Evolutionary conservation across 2,329 filamentous ascomycete genomes (phyloP), one percentile per base, ranked within the genome.

Genomic region (Zelopaecilomyces penicillatus): DNA sequence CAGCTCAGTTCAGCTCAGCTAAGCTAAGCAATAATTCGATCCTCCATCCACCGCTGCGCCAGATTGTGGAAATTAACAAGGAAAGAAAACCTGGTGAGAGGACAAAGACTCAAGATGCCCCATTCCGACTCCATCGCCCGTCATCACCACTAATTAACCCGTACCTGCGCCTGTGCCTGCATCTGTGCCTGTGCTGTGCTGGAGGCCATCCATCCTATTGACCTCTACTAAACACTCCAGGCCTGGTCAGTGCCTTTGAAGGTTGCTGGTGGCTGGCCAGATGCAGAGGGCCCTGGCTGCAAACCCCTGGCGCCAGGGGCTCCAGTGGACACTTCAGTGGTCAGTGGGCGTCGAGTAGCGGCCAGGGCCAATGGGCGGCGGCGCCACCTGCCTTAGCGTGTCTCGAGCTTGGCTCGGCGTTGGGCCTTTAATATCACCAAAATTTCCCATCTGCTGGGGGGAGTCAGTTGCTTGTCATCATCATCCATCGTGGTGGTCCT

Each of bases 361-460:
- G 45, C 37, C 42, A 37, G 37, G 46, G 46, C 54, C 51, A 54
- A 56, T 59, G 45, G 27, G 38, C 52, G 48, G 43, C 41, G 6
- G 31, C 51, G 40, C 43, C 46, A 45, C 39, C 43, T 41, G 47
- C 46, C 44, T 48, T 58, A 57, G 54, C 51, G 51, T 47, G 50
- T 57, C 57, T 60, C 50, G 51, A 47, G 42, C 51, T 47, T 53
- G 48, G 51, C 52, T 49, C 43, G 45, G 43, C 49, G 52, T 50
- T 41, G 53, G 48, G 50, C 57, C 57, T 57, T 60, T 59, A 54
- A 58, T 49, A 48, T 46, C 41, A 44, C 26, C 39, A 10, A 8
- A 29, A 30, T 27, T 41, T 32, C 31, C 33, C 32, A 33, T 37
- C 7, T 33, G 7, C 43, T 10, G 39, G n/a, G 19, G 19, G 19